These are phyloP conservation scores for Marsdenia floribunda DNA, from an alignment of 257 asterid genomes.

Conservation along the genomic window DNA sequence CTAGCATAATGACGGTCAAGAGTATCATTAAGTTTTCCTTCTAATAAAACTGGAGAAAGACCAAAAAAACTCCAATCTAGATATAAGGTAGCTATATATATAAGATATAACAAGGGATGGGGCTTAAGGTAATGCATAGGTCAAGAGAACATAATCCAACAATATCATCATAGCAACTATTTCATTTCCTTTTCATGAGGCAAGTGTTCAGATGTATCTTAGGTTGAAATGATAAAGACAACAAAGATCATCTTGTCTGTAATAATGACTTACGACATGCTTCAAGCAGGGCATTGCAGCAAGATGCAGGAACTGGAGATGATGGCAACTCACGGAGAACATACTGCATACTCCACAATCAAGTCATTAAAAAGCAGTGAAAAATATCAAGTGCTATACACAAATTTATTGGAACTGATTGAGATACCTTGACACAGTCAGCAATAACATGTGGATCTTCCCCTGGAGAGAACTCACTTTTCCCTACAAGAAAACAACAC, in stretches of 20 bases:
- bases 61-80: not conserved
- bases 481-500: conserved; percentile 42
- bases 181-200: not conserved
- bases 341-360: conserved; percentile 44
- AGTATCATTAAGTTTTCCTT: not conserved
- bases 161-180: not conserved
- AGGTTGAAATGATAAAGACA: not conserved
- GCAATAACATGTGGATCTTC: conserved; percentile 98
- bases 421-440: conserved; percentile 89
- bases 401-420: conserved; percentile 12
- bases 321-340: conserved; percentile 97
- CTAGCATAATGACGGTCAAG: not conserved
- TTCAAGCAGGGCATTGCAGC: conserved; percentile 98
- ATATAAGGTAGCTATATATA: not conserved
- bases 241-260: not conserved
- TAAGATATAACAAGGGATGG: not conserved
- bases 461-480: conserved; percentile 63
- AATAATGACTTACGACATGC: conserved; percentile 62
- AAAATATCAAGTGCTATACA: conserved; percentile 13
- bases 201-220: not conserved
- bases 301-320: conserved; percentile 98
- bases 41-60: not conserved
- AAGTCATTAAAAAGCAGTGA: conserved; percentile 14
- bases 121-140: not conserved
- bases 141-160: not conserved